phyloP scores from a whole-genome alignment of 495 filamentous ascomycete species.

The Xylaria bambusicola region DNA sequence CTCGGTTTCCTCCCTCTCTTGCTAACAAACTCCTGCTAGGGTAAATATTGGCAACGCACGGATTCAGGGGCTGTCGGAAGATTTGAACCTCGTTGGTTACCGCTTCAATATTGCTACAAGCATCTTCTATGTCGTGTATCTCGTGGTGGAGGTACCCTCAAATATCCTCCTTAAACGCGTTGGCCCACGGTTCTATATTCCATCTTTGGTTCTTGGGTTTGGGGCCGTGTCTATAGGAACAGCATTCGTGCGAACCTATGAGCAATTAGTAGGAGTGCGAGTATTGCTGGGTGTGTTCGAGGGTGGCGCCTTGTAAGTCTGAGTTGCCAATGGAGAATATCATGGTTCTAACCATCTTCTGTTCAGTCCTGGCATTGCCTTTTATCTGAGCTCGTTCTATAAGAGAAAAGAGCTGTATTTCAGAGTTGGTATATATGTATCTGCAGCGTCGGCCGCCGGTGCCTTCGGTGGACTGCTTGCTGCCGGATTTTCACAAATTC shows the following conservation, averaged over 20 bases:
- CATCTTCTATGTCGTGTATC: slow-evolving; percentile 69
- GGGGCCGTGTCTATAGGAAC: slow-evolving; percentile 47
- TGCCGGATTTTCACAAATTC: slow-evolving; percentile 52
- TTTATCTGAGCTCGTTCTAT: slow-evolving; percentile 60
- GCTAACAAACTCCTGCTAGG: slow-evolving; percentile 44
- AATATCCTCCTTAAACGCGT: slow-evolving; percentile 66
- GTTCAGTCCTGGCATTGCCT: slow-evolving; percentile 51
- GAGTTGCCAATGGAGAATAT: neutral
- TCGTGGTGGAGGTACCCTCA: slow-evolving; percentile 63
- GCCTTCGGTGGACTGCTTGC: slow-evolving; percentile 60
- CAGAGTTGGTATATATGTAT: slow-evolving; percentile 59
- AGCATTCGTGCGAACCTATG: slow-evolving; percentile 47
- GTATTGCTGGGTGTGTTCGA: slow-evolving; percentile 56
- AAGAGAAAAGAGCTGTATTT: slow-evolving; percentile 57
- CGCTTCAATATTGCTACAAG: slow-evolving; percentile 62
- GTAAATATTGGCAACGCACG: slow-evolving; percentile 67
- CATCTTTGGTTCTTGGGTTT: slow-evolving; percentile 54
- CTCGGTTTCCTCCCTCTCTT: too few relatives aligned
- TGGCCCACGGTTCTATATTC: slow-evolving; percentile 64
- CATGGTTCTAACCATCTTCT: neutral
- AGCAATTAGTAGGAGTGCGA: slow-evolving; percentile 44
- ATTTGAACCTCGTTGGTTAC: slow-evolving; percentile 53
- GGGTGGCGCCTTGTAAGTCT: slow-evolving; percentile 48
- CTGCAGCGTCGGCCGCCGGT: slow-evolving; percentile 56
- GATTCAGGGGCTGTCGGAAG: slow-evolving; percentile 59